A percentile compares a stretch with the other conserved stretches of the same genome.
phyloP scores from a whole-genome alignment of 139 green algal species.

The Chlorella sp. region DNA sequence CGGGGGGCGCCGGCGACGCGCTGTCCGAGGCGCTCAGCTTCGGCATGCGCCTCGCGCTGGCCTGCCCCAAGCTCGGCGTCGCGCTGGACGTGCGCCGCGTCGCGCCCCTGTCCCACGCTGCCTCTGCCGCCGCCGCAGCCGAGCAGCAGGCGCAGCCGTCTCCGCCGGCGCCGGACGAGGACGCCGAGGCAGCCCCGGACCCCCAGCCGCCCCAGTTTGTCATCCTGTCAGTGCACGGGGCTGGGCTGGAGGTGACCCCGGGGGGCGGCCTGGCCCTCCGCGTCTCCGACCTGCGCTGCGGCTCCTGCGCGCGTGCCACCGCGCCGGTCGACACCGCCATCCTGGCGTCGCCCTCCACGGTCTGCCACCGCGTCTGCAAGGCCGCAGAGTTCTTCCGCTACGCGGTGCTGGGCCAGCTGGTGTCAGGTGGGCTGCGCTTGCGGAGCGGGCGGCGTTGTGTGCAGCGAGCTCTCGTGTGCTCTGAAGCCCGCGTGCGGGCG shows the following conservation, averaged over 20 bases:
- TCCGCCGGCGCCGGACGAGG: no score
- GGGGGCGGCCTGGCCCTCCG: background rate
- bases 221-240: constrained; percentile 26
- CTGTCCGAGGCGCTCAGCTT: background rate
- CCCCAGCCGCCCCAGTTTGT: constrained; percentile 21
- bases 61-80: constrained; percentile 55
- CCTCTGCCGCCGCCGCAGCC: no score
- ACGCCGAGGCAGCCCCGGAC: background rate
- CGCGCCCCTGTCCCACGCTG: no score
- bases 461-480: no score
- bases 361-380: constrained; percentile 37
- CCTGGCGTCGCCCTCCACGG: constrained; percentile 19
- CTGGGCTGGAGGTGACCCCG: constrained; percentile 13
- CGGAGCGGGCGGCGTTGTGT: no score
- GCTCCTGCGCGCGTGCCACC: background rate
- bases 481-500: no score
- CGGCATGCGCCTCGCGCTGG: constrained; percentile 9
- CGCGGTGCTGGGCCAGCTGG: constrained; percentile 30
- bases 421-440: constrained; percentile 22
- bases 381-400: constrained; percentile 47
- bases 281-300: constrained; percentile 1
- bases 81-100: constrained; percentile 23
- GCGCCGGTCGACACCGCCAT: background rate
- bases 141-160: no score
- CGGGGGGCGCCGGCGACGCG: background rate